Evolutionary conservation across 495 filamentous ascomycete species (phyloP).

Genomic region (Penicillium mononematosum): DNA sequence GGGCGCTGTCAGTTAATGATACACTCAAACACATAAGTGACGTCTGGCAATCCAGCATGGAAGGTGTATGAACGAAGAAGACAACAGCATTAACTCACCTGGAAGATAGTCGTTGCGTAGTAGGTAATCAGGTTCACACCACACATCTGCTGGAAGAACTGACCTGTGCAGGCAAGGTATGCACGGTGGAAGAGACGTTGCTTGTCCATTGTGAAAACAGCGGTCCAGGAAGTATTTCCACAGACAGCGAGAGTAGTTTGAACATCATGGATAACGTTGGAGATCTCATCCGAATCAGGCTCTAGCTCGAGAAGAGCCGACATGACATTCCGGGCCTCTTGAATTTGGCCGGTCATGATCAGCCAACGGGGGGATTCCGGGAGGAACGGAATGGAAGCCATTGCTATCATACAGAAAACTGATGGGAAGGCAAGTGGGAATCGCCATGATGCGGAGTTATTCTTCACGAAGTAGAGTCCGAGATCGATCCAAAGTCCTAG

Average conservation of each 20-base stretch:
- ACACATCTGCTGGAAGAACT: constrained; percentile 55
- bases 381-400: constrained; percentile 55
- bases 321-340: constrained; percentile 45
- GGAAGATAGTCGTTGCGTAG: constrained; percentile 58
- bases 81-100: too few relatives aligned
- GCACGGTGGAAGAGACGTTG: constrained; percentile 28
- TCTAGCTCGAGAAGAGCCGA: constrained; percentile 28
- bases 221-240: constrained; percentile 14
- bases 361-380: constrained; percentile 61
- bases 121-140: constrained; percentile 62
- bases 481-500: constrained; percentile 45
- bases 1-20: too few relatives aligned
- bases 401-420: constrained; percentile 57
- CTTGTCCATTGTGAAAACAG: constrained; percentile 24
- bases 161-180: constrained; percentile 31
- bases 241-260: constrained; percentile 31
- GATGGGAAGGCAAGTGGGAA: constrained; percentile 51
- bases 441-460: constrained; percentile 48
- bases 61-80: too few relatives aligned
- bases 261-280: constrained; percentile 31
- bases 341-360: constrained; percentile 52
- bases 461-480: constrained; percentile 44
- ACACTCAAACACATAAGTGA: too few relatives aligned
- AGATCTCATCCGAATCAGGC: constrained; percentile 26
- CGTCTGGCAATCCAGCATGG: too few relatives aligned